Base-by-base conservation (phyloP, 495 filamentous ascomycete species). In the Penicillium soppii region DNA sequence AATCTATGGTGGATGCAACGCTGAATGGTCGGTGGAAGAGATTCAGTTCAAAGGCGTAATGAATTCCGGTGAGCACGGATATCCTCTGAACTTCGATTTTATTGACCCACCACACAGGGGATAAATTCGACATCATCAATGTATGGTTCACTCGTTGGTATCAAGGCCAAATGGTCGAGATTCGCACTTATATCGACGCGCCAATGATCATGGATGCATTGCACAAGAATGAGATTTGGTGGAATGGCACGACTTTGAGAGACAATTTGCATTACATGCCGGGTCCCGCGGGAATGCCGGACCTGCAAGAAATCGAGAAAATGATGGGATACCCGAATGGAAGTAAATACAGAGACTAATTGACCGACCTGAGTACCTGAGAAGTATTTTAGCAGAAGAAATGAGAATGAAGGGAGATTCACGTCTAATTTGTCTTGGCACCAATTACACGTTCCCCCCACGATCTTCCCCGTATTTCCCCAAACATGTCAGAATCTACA, bases 111-210 rank as follows among this genome's bases (percentile, higher is more conserved):
- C 27, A 50, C 27, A 50, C 23, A 70, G 66, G 67, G 1, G 61
- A 67, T 7, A 32, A 43, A 5, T 72, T 70, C 27, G 67, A 69
- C 13, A 61, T 70, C 30, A 53, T 69, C 36, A 72, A 70, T 52
- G 67, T 70, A 8, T 72, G 67, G 69, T 59, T 70, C 19, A 72
- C 69, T n/a, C 50, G 61, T 23, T 72, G 69, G 69, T 12, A 67
- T 39, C 36, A 48, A 3, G 53, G 55, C 9, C 69, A 70, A 33
- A 70, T 72, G 63, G 67, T 68, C 15, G 66, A 72, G 54, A 63
- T 69, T 7, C 59, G 69, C 9, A 70, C 67, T 2, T 72, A 67
- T 25, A 66, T 70, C 22, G 69, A 72, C 36, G 52, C 59, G 21
- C 47, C 59, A 7, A 53, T 26, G 16, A 68, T 70, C 23, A 65